A percentile compares a stretch with the other conserved stretches of the same genome.
Conservation (phyloP, 179 eudicot species). For the Drosera spatulata region DNA sequence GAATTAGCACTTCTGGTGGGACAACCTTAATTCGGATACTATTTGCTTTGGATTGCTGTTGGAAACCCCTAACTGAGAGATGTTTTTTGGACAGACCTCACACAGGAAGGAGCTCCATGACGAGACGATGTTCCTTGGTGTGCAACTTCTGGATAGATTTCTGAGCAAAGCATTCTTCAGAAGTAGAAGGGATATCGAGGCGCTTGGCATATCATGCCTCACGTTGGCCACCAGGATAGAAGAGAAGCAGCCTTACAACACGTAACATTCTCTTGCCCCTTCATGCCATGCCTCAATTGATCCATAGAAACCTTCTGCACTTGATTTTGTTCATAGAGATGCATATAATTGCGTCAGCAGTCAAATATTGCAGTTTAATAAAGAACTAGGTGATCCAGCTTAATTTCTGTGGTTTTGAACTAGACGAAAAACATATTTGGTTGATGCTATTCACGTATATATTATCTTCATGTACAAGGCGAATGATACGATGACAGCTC, state of each 20-base stretch:
- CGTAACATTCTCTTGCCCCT: slow-evolving; percentile 25
- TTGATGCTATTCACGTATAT: too few species aligned
- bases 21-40: too few species aligned
- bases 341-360: not conserved
- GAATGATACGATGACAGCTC: too few species aligned
- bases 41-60: too few species aligned
- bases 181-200: slow-evolving; percentile 57
- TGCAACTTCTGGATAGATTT: slow-evolving; percentile 73
- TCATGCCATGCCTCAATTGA: not conserved
- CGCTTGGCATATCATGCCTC: slow-evolving; percentile 84
- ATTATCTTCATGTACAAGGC: too few species aligned
- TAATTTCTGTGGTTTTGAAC: too few species aligned
- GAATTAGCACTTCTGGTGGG: too few species aligned
- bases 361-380: too few species aligned
- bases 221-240: slow-evolving; percentile 85
- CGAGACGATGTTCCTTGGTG: slow-evolving; percentile 80
- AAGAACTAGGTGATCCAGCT: too few species aligned
- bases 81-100: slow-evolving; percentile 36
- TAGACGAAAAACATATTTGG: too few species aligned
- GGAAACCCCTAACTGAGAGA: not conserved
- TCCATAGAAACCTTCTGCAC: too few species aligned
- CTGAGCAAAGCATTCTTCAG: slow-evolving; percentile 77
- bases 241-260: slow-evolving; percentile 89
- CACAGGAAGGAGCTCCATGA: slow-evolving; percentile 47
- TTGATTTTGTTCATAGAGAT: too few species aligned